These are phyloP conservation scores for Carex arenaria DNA, from an alignment of 202 grass and related monocot genomes.

Conservation along the genomic window DNA sequence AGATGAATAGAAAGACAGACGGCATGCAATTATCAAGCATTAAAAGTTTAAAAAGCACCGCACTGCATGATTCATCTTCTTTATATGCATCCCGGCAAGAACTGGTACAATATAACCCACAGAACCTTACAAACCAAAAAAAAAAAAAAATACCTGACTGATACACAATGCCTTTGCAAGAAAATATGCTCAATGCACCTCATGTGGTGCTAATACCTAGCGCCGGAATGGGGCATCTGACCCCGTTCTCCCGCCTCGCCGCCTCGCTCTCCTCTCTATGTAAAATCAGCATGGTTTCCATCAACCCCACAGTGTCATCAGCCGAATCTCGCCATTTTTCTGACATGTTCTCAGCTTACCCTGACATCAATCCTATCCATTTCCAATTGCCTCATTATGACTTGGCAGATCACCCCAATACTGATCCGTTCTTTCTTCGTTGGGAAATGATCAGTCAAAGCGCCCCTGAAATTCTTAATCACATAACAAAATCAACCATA, in stretches of 20 bases:
- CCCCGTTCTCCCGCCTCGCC: slow-evolving; percentile 47
- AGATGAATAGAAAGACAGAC: too few species aligned
- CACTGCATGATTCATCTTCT: background rate
- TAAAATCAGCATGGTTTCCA: slow-evolving; percentile 40
- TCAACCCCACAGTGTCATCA: slow-evolving; percentile 48
- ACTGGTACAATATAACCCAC: background rate
- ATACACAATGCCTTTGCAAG: background rate
- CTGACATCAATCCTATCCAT: slow-evolving; percentile 32
- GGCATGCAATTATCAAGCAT: too few species aligned
- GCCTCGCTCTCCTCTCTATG: slow-evolving; percentile 34
- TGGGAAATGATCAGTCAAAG: slow-evolving; percentile 48
- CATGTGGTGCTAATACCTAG: slow-evolving; percentile 62
- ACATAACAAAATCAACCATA: slow-evolving; percentile 6
- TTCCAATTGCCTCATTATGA: slow-evolving; percentile 39
- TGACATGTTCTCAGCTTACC: slow-evolving; percentile 24
- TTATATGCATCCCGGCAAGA: background rate
- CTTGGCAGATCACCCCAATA: slow-evolving; percentile 19
- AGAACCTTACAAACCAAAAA: background rate
- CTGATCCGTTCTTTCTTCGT: slow-evolving; percentile 56
- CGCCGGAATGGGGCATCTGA: slow-evolving; percentile 73
- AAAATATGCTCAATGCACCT: background rate
- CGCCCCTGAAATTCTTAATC: slow-evolving; percentile 17
- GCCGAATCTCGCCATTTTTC: slow-evolving; percentile 44
- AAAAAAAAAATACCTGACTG: background rate
- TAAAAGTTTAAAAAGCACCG: too few species aligned